These are phyloP conservation scores for Trichoderma koningii DNA, from an alignment of 2,329 filamentous ascomycete genomes.

Conservation along the genomic window DNA sequence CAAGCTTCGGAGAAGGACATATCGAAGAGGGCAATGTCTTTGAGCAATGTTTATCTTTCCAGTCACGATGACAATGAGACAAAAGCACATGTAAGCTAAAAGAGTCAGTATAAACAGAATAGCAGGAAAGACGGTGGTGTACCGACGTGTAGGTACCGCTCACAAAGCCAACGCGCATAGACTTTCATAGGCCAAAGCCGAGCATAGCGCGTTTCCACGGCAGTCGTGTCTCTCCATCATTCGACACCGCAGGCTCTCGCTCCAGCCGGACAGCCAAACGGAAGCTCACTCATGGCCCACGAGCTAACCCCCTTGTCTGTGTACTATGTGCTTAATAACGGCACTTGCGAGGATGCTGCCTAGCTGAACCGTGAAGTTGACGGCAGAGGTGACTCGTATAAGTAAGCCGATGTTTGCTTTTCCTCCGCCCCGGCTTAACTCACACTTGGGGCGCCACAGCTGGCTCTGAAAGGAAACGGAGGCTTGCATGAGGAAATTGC, in stretches of 20 bases:
- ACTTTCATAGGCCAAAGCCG: neutral
- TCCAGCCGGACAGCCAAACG: conserved; percentile 12
- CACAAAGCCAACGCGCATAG: neutral
- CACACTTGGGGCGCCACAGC: conserved; percentile 1
- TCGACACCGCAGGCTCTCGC: neutral
- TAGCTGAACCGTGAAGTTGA: neutral
- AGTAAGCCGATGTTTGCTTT: conserved; percentile 8
- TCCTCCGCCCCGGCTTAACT: neutral
- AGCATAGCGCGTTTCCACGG: neutral
- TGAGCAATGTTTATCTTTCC: neutral
- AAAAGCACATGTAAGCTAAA: neutral
- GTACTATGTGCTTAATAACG: neutral
- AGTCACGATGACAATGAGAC: too few relatives aligned
- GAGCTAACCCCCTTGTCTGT: neutral
- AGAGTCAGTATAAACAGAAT: neutral
- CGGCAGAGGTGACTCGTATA: too few relatives aligned
- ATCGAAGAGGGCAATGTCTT: neutral
- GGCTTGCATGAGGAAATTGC: conserved; percentile 22
- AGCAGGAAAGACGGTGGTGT: neutral
- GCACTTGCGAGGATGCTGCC: neutral
- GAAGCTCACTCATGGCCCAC: conserved; percentile 12
- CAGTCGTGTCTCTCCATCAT: conserved; percentile 11
- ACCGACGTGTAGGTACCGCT: neutral
- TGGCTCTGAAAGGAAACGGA: neutral
- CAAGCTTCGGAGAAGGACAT: too few relatives aligned